Base-by-base conservation (phyloP, 83 land plant species). In the Larix sibirica region DNA sequence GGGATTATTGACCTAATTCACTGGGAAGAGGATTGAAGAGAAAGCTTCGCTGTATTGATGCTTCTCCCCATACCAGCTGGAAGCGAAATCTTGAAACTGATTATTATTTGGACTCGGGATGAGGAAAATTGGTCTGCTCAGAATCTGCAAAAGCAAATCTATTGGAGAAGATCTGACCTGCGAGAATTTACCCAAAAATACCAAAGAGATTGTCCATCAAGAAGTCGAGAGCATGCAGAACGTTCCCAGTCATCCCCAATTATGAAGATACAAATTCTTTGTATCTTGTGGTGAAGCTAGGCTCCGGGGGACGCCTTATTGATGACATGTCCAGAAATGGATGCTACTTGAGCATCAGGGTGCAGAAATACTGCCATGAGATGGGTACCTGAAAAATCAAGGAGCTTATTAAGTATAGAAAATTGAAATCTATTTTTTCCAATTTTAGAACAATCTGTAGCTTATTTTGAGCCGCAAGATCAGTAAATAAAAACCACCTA, bases 191-290 rank as follows among this genome's bases (percentile, higher is more conserved):
- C 59, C 44, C 62, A 93, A 91, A 81, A 78, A 85, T 31, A 88
- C 92, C 1, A 90, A 86, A 78, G 95, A 93, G 68, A 85, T 83
- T 8, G 92, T 86, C 17, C 92, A 93, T 44, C 38, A 85, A 61
- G 95, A 90, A 80, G 92, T 93, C 59, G 93, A 93, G 86, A 93
- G 91, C 69, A 93, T 93, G 95, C 95, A 93, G 84, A 93, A 93
- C 68, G 84, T 93, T 8, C 91, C 56, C 10, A 13, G 56, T 50
- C 56, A 50, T 9, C 56, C 56, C 10, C 12, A 91, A 91, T 24
- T 91, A 85, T 79, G 93, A 93, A 86, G 93, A 89, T 58, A 9
- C 78, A 0, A 91, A 91, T 0, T 87, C 84, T 62, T 87, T 91
- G 69, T 90, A 89, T 83, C 88, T 93, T 64, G 93, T 93, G 64